Evolutionary conservation across 352 stramenopile species (phyloP).

Genomic region (Phytophthora pinifolia): DNA sequence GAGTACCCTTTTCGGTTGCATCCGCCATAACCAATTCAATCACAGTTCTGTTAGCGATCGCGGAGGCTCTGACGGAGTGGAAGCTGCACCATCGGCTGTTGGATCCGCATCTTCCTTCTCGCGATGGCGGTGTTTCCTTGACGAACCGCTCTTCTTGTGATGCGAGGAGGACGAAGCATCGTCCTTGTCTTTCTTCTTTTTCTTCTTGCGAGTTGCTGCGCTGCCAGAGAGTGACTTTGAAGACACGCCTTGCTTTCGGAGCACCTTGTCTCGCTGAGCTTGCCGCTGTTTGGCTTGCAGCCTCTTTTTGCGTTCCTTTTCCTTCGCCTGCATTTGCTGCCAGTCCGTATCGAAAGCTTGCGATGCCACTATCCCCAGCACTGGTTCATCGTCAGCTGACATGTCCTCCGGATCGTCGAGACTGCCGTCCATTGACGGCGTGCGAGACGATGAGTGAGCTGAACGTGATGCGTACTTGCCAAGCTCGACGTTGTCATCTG

Average conservation of each 20-base stretch:
- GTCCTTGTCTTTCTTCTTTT: conserved; percentile 48
- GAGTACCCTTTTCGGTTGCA: conserved; percentile 15
- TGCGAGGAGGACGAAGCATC: conserved; percentile 17
- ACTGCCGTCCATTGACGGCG: conserved; percentile 24
- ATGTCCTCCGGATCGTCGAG: conserved; percentile 18
- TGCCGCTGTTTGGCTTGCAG: conserved; percentile 75
- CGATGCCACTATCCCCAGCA: conserved; percentile 21
- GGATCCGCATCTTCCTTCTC: conserved; percentile 16
- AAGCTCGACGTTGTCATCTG: conserved; percentile 27
- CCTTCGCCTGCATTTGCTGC: conserved; percentile 72
- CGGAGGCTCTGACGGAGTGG: conserved; percentile 15
- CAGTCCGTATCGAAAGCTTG: conserved; percentile 57
- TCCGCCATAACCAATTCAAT: conserved; percentile 12
- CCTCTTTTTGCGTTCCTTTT: conserved; percentile 71
- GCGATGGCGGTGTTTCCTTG: conserved; percentile 33
- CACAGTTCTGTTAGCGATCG: conserved; percentile 43
- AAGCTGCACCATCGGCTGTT: neutral
- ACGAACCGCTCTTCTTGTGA: conserved; percentile 41
- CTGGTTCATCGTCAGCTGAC: conserved; percentile 7
- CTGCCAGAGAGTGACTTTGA: conserved; percentile 25
- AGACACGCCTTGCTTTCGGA: conserved; percentile 55
- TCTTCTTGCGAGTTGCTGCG: conserved; percentile 30
- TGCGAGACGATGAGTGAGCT: conserved; percentile 6
- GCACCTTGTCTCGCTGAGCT: conserved; percentile 71
- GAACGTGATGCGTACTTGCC: conserved; percentile 27